Percentiles rank a stretch among this genome's conserved stretches.
phyloP scores from a whole-genome alignment of 306 rosid genomes.

The Hippophae gyantsensis region DNA sequence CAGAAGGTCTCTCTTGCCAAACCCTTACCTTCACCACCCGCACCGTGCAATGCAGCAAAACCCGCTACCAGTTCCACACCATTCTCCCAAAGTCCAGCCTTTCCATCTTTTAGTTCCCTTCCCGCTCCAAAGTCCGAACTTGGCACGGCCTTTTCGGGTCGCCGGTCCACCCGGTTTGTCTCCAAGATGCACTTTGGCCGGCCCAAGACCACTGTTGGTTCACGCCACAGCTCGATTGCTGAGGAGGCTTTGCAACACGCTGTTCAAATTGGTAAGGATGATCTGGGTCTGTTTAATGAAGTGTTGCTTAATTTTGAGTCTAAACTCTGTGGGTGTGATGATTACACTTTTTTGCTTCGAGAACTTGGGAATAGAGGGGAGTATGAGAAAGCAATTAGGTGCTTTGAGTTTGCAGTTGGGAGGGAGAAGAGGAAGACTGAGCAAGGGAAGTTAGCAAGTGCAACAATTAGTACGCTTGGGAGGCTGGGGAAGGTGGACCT shows the following conservation, averaged over 20 bases:
- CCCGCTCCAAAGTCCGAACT: constrained; percentile 39
- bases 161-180: constrained; percentile 64
- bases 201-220: constrained; percentile 39
- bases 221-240: constrained; percentile 44
- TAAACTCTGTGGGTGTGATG: constrained; percentile 54
- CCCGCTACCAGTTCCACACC: constrained; percentile 20
- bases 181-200: constrained; percentile 72
- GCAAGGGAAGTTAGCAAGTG: constrained; percentile 66
- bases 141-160: constrained; percentile 61
- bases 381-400: constrained; percentile 39
- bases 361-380: constrained; percentile 62
- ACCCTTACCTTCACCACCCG: constrained; percentile 17
- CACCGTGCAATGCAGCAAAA: constrained; percentile 21
- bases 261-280: constrained; percentile 41
- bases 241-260: constrained; percentile 60
- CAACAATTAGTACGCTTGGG: constrained; percentile 87
- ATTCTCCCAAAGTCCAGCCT: constrained; percentile 30
- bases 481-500: constrained; percentile 67
- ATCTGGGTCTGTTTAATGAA: constrained; percentile 26
- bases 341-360: constrained; percentile 53
- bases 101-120: constrained; percentile 38
- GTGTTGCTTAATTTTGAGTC: constrained; percentile 43
- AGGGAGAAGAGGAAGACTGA: constrained; percentile 43
- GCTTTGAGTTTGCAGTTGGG: constrained; percentile 59
- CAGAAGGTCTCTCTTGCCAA: constrained; percentile 39